Evolutionary conservation across 2,329 filamentous ascomycete species (phyloP).

Genomic region (Cryphonectria radicalis): DNA sequence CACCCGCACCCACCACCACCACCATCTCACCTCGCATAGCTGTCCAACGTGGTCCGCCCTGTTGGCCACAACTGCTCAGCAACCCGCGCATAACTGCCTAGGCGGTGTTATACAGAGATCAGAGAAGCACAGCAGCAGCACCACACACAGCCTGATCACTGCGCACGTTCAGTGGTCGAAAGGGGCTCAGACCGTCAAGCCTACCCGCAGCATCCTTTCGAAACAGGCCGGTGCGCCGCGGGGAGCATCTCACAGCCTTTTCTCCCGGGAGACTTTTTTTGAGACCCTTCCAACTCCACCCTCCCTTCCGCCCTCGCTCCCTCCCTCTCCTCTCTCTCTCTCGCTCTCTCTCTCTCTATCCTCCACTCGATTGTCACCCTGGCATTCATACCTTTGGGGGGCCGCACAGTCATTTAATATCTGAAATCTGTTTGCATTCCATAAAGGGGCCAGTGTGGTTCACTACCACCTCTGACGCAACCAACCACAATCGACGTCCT

Average conservation of each 20-base stretch:
- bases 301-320: background rate
- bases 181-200: constrained; percentile 28
- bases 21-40: background rate
- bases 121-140: background rate
- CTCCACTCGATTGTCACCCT: background rate
- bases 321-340: background rate
- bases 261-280: background rate
- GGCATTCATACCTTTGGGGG: background rate
- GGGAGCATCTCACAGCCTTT: background rate
- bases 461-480: constrained; percentile 12
- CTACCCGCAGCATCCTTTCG: constrained; percentile 24
- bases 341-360: background rate
- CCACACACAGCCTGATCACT: background rate
- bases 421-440: constrained; percentile 1
- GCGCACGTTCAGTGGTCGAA: background rate
- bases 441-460: constrained; percentile 13
- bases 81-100: constrained; percentile 10
- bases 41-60: constrained; percentile 1
- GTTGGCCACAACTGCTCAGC: background rate
- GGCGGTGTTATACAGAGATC: background rate
- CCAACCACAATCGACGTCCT: background rate
- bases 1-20: background rate
- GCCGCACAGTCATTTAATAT: constrained; percentile 5
- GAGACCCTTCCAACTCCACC: constrained; percentile 3
- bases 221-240: constrained; percentile 15